Percentiles rank a stretch among this genome's conserved stretches.
Evolutionary conservation across 2,329 filamentous ascomycete species (phyloP).

Genomic region (Xylaria sp.): DNA sequence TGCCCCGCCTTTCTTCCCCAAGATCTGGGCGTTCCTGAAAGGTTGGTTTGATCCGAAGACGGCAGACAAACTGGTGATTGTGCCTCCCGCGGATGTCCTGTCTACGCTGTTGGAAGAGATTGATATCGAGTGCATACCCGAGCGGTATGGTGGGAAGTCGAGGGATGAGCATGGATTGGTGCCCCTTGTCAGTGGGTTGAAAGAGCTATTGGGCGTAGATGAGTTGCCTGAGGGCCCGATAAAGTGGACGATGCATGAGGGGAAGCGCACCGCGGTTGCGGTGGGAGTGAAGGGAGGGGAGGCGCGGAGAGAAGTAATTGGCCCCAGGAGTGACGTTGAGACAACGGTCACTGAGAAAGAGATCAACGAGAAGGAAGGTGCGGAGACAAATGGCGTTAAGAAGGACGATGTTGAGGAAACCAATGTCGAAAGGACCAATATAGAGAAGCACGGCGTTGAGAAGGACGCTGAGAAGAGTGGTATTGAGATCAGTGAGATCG

Average conservation of each 20-base stretch:
- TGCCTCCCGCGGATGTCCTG: slow-evolving; percentile 7
- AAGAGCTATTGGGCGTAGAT: slow-evolving; percentile 11
- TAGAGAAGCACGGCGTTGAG: too few relatives aligned
- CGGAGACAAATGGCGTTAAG: neutral
- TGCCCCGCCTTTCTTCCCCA: slow-evolving; percentile 18
- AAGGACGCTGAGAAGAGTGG: too few relatives aligned
- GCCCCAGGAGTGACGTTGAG: neutral
- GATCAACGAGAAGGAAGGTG: neutral
- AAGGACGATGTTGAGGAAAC: too few relatives aligned
- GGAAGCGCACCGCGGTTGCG: slow-evolving; percentile 13
- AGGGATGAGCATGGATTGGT: slow-evolving; percentile 3
- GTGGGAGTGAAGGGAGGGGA: slow-evolving; percentile 15
- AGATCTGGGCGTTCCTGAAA: slow-evolving; percentile 17
- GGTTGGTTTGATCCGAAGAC: slow-evolving; percentile 21
- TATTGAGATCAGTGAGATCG: too few relatives aligned
- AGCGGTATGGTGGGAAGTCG: slow-evolving; percentile 18
- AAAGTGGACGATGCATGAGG: slow-evolving; percentile 18
- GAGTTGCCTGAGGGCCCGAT: slow-evolving; percentile 21
- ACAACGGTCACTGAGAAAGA: neutral
- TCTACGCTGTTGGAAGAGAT: slow-evolving; percentile 11
- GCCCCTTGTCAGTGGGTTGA: neutral
- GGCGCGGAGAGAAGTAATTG: slow-evolving; percentile 2
- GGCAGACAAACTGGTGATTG: slow-evolving; percentile 13
- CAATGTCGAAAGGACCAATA: too few relatives aligned
- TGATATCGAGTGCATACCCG: slow-evolving; percentile 23